A percentile compares a stretch with the other conserved stretches of the same genome.
Conservation (phyloP, 345 rosid species). For the Acer yangbiense region DNA sequence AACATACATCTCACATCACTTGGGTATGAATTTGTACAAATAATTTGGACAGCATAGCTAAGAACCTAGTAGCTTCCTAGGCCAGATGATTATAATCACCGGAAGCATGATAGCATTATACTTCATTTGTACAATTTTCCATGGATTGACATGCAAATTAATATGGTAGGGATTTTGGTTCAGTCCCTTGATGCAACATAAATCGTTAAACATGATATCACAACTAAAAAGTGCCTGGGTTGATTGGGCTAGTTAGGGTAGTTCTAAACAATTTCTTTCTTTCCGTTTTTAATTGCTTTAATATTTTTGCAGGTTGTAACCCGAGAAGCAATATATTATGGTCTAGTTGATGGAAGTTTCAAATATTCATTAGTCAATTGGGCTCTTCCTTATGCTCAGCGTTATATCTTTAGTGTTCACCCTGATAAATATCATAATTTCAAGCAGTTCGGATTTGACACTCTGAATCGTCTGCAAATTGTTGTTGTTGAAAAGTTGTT, state of each 20-base stretch:
- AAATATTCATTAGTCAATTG: slow-evolving; percentile 71
- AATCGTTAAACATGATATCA: not conserved
- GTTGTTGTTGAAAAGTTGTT: slow-evolving; percentile 70
- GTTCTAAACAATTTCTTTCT: not conserved
- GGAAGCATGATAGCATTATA: not conserved
- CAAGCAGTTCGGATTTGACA: slow-evolving; percentile 49
- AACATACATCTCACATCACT: too few species aligned
- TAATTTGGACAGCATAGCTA: too few species aligned
- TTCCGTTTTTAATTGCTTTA: not conserved
- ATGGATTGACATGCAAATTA: not conserved
- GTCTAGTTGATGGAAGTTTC: slow-evolving; percentile 48
- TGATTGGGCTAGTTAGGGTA: not conserved
- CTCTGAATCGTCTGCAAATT: slow-evolving; percentile 47
- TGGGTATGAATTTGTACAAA: too few species aligned
- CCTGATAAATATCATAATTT: slow-evolving; percentile 56
- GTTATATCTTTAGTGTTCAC: slow-evolving; percentile 64
- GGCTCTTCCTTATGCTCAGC: slow-evolving; percentile 95
- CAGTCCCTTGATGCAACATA: not conserved
- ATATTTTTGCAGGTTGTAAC: slow-evolving; percentile 60
- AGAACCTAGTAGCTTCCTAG: not conserved
- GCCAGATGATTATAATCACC: not conserved
- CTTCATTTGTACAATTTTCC: not conserved
- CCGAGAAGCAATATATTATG: slow-evolving; percentile 68
- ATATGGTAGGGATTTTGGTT: not conserved
- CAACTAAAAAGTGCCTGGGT: not conserved